phyloP scores from a whole-genome alignment of 2,329 filamentous ascomycete genomes.

The Dactylonectria macrodidyma region DNA sequence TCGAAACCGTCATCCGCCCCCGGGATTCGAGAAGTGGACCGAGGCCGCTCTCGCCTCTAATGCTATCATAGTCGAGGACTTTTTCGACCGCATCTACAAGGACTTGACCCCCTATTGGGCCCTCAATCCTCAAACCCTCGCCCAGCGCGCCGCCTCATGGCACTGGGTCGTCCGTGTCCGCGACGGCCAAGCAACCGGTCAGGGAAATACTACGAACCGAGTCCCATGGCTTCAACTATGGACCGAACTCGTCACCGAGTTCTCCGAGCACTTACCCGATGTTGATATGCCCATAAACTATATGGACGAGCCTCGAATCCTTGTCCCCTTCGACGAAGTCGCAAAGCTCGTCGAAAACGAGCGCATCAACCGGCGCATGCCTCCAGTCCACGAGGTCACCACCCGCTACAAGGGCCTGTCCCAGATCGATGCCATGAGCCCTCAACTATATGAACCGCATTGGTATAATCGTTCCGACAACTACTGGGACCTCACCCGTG shows the following conservation, averaged over 20 bases:
- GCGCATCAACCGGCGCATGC: conserved; percentile 58
- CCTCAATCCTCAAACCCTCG: conserved; percentile 59
- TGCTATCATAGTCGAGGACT: conserved; percentile 73
- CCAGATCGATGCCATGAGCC: conserved; percentile 53
- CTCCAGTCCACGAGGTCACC: conserved; percentile 59
- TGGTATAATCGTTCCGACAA: conserved; percentile 63
- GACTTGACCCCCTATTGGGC: conserved; percentile 75
- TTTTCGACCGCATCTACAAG: conserved; percentile 76
- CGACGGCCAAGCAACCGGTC: conserved; percentile 57
- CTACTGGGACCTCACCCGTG: conserved; percentile 73
- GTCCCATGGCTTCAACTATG: conserved; percentile 64
- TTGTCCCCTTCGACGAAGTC: conserved; percentile 72
- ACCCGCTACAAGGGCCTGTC: conserved; percentile 59
- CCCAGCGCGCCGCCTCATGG: conserved; percentile 59
- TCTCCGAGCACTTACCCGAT: conserved; percentile 70
- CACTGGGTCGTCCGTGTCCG: conserved; percentile 65
- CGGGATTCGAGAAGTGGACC: conserved; percentile 75
- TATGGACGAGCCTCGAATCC: conserved; percentile 74
- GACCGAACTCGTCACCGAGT: conserved; percentile 65
- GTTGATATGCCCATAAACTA: conserved; percentile 78
- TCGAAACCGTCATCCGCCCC: conserved; percentile 73
- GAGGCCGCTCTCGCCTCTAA: conserved; percentile 65
- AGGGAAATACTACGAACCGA: conserved; percentile 57
- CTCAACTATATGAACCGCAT: conserved; percentile 59
- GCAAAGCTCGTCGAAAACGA: conserved; percentile 65